Evolutionary conservation across 179 eudicot genomes (phyloP), one percentile per base, ranked within the genome.

Genomic region (Pouteria campechiana): DNA sequence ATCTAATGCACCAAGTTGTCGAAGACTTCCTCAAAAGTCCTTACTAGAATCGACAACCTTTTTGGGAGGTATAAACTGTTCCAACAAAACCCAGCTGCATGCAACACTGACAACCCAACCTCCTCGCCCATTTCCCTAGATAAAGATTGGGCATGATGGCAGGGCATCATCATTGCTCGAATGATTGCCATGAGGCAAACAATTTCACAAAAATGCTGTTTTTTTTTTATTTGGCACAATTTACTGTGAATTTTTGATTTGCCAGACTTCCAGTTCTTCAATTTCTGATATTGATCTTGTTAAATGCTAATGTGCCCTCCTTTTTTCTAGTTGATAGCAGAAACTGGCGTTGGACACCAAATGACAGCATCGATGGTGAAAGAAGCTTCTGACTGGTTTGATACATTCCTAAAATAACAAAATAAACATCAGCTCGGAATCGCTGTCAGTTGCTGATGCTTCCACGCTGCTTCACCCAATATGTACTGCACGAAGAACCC

Each of bases 331-430:
- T 45, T 87, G 64, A 57, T 74, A 35, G 84, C 89, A 17, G 67
- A 90, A 61, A 67, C 75, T 6, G 88, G 82, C 30, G 57, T 90
- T 11, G 76, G 81, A 21, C 98, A 90, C 49, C 65, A 60, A 57
- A 69, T 86, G 94, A 87, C 98, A 5, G 10, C 79, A 4, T 46
- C 48, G 13, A 90, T 90, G 96, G 94, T 87, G 21, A 75, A 68
- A 59, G 73, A 70, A 73, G 96, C 96, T 17, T 74, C 94, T 33
- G 78, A 70, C 30, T 90, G 98, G 98, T 75, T 82, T 25, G 98
- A 90, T 65, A 69, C 45, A 47, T 79, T 54, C 50, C 78, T 79
- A 27, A 58, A 68, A 55, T 36, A 29, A 53, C n/a, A n/a, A n/a
- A n/a, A n/a, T n/a, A n/a, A n/a, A n/a, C n/a, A n/a, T n/a, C n/a